Percentiles rank a stretch among this genome's conserved stretches.
These are phyloP conservation scores for Arabidopsis arenosa DNA, from an alignment of 345 rosid species.

Conservation along the genomic window DNA sequence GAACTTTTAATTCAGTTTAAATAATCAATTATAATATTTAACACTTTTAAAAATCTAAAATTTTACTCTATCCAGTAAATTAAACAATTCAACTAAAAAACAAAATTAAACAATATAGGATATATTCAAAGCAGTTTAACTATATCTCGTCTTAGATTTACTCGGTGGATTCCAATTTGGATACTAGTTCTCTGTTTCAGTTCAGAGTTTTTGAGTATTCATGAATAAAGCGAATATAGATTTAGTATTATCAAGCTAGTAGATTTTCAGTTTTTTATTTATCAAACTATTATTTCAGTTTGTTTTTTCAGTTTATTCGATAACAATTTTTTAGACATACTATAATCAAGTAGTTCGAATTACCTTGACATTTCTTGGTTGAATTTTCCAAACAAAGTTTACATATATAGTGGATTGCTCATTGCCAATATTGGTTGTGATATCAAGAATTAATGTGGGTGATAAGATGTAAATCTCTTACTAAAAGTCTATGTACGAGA, in stretches of 20 bases:
- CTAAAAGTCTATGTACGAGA: neutral
- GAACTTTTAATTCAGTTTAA: too few species aligned
- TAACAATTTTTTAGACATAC: neutral
- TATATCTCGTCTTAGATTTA: neutral
- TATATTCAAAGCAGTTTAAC: too few species aligned
- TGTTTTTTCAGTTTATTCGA: too few species aligned
- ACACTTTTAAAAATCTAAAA: too few species aligned
- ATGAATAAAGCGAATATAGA: neutral
- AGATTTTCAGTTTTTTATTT: neutral
- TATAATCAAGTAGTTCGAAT: neutral
- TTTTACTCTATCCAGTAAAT: too few species aligned
- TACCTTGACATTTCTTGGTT: neutral
- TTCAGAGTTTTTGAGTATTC: neutral
- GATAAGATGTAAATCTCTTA: neutral
- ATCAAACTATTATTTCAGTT: neutral
- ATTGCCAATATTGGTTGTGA: neutral
- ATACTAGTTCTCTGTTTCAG: neutral
- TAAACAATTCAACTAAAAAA: too few species aligned
- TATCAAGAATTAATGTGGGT: neutral
- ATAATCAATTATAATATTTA: too few species aligned
- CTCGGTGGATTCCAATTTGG: conserved; percentile 3
- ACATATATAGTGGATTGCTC: neutral
- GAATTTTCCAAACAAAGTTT: neutral
- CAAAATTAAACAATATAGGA: too few species aligned
- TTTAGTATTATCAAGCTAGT: neutral